A percentile compares a stretch with the other conserved stretches of the same genome.
Evolutionary conservation across 495 filamentous ascomycete species (phyloP).

Genomic region (Trichocladium uniseriatum): DNA sequence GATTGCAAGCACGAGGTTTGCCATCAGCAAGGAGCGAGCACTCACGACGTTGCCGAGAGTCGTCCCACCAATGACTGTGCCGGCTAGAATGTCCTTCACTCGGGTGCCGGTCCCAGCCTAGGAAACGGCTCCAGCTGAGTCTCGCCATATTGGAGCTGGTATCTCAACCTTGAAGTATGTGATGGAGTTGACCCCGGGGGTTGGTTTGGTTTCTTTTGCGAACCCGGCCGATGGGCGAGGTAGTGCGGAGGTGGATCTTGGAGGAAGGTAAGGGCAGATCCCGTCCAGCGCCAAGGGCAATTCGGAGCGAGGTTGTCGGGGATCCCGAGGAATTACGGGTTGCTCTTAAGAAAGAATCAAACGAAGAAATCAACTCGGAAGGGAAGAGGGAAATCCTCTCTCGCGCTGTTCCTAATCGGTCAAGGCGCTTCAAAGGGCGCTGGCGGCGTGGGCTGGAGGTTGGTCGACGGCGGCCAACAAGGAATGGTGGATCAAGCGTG

Average conservation of each 20-base stretch:
- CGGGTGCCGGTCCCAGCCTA: constrained; percentile 37
- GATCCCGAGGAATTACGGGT: too few species aligned
- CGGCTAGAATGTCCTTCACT: constrained; percentile 19
- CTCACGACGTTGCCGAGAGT: constrained; percentile 33
- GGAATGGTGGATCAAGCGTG: constrained; percentile 7
- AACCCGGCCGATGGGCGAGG: too few species aligned
- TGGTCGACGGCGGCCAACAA: constrained; percentile 9
- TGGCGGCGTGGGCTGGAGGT: too few species aligned
- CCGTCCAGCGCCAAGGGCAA: too few species aligned
- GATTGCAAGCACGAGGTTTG: not conserved
- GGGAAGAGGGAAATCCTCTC: too few species aligned
- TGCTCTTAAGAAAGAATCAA: too few species aligned
- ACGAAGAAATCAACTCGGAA: too few species aligned
- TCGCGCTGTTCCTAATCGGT: too few species aligned
- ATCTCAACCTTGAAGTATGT: not conserved
- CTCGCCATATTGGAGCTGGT: constrained; percentile 14
- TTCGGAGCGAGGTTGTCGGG: too few species aligned
- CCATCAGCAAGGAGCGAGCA: not conserved
- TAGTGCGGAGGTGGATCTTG: too few species aligned
- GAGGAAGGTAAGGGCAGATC: too few species aligned
- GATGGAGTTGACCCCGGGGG: not conserved
- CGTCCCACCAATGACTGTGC: constrained; percentile 25
- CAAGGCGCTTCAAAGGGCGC: too few species aligned
- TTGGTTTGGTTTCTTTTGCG: not conserved
- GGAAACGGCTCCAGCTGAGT: constrained; percentile 30